Percentiles rank a stretch among this genome's conserved stretches.
These are phyloP conservation scores for Malassezia restricta DNA, from an alignment of 1,284 basidiomycete genomes.

Conservation along the genomic window DNA sequence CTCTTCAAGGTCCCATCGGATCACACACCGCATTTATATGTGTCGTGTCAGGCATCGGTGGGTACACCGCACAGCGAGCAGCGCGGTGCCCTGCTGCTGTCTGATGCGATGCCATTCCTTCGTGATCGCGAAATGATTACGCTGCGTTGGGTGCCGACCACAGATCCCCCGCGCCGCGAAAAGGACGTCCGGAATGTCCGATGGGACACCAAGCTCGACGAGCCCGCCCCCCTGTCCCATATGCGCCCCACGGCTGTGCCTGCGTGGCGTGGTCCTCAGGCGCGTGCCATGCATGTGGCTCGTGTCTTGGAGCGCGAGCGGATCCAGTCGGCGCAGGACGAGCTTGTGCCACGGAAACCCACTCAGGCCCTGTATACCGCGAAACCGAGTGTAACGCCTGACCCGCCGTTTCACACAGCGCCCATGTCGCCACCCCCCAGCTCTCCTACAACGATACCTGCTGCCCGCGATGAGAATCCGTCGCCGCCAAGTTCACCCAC, in stretches of 20 bases:
- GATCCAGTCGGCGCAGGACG: not conserved
- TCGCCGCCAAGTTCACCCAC: constrained; percentile 8
- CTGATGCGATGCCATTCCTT: constrained; percentile 34
- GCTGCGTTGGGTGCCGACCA: constrained; percentile 30
- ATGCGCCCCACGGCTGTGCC: not conserved
- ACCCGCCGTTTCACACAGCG: not conserved
- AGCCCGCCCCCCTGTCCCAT: not conserved
- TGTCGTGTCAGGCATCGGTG: constrained; percentile 16
- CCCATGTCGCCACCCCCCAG: constrained; percentile 14
- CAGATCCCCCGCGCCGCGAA: constrained; percentile 18
- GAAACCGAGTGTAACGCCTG: not conserved
- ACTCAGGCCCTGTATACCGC: not conserved
- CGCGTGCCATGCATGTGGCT: constrained; percentile 9
- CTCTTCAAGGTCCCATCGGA: constrained; percentile 35
- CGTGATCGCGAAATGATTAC: constrained; percentile 37
- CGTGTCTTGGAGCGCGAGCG: constrained; percentile 16
- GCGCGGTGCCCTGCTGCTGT: constrained; percentile 28
- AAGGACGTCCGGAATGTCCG: constrained; percentile 20
- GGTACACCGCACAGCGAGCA: constrained; percentile 23
- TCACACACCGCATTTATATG: constrained; percentile 29
- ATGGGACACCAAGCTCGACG: constrained; percentile 19
- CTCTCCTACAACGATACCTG: constrained; percentile 7
- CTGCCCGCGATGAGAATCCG: not conserved
- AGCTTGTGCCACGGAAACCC: not conserved
- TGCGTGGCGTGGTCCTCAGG: constrained; percentile 7